phyloP scores from a whole-genome alignment of 73 alveolate species.

The Uronychia setigera region DNA sequence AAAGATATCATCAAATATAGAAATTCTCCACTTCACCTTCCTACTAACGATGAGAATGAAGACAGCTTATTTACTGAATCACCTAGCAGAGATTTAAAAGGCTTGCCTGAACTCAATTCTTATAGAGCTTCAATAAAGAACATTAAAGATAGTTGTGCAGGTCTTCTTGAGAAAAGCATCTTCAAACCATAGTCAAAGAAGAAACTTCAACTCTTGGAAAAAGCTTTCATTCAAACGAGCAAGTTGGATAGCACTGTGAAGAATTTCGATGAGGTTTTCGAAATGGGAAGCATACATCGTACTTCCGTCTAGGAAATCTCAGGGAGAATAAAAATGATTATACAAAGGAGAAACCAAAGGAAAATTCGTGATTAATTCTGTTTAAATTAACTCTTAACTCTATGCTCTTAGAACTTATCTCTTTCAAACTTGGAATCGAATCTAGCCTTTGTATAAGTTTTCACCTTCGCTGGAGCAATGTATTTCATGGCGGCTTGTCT shows the following conservation, averaged over 20 bases:
- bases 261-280: not conserved
- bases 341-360: not conserved
- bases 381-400: too few species aligned
- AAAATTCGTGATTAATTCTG: not conserved
- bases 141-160: not conserved
- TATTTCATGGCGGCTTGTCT: not conserved
- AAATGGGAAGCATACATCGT: not conserved
- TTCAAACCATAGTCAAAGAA: not conserved
- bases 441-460: not conserved
- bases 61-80: not conserved
- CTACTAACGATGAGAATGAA: not conserved
- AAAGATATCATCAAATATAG: not conserved
- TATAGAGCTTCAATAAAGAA: not conserved
- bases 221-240: not conserved
- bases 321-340: not conserved
- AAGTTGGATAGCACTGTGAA: not conserved
- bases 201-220: not conserved
- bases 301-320: not conserved
- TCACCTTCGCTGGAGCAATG: not conserved
- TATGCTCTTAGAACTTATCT: too few species aligned
- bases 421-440: too few species aligned
- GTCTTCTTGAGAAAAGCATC: not conserved
- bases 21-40: not conserved
- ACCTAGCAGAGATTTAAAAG: not conserved
- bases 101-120: not conserved